These are phyloP conservation scores for Gigaspora rosea DNA, from an alignment of 192 early-diverging fungal genomes.

Conservation along the genomic window DNA sequence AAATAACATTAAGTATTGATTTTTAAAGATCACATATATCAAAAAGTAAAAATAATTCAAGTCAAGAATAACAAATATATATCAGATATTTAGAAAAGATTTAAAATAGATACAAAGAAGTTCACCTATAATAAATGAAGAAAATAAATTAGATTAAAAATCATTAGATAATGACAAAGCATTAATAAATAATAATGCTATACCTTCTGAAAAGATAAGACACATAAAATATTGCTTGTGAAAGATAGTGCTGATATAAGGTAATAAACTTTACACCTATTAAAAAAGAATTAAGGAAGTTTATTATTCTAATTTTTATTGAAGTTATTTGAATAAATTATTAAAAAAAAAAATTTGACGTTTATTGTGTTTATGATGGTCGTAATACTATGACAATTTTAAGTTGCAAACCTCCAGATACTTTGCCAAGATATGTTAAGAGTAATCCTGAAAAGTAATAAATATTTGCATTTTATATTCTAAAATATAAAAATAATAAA, in stretches of 20 bases:
- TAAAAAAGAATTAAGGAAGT: too few relatives aligned
- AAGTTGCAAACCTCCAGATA: too few relatives aligned
- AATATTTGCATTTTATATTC: too few relatives aligned
- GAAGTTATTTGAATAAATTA: conserved; percentile 35
- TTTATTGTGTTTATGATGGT: conserved; percentile 39
- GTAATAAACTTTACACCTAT: background rate
- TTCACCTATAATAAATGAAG: too few relatives aligned
- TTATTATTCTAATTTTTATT: conserved; percentile 13
- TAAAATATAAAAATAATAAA: too few relatives aligned
- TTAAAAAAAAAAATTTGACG: conserved; percentile 42
- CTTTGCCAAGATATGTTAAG: too few relatives aligned
- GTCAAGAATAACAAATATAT: background rate
- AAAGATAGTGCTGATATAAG: conserved; percentile 53
- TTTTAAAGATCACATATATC: conserved; percentile 44
- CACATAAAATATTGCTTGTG: conserved; percentile 35
- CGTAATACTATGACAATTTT: conserved; percentile 37
- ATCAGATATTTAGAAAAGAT: conserved; percentile 36
- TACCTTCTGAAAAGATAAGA: conserved; percentile 41
- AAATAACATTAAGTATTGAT: conserved; percentile 46
- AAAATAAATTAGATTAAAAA: too few relatives aligned
- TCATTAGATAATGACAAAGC: too few relatives aligned
- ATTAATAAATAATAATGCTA: background rate
- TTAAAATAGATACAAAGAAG: conserved; percentile 34
- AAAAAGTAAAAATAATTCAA: conserved; percentile 28
- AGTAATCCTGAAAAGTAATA: too few relatives aligned